These are phyloP conservation scores for Dendrobium chrysotoxum DNA, from an alignment of 106 monocot species.

Conservation along the genomic window DNA sequence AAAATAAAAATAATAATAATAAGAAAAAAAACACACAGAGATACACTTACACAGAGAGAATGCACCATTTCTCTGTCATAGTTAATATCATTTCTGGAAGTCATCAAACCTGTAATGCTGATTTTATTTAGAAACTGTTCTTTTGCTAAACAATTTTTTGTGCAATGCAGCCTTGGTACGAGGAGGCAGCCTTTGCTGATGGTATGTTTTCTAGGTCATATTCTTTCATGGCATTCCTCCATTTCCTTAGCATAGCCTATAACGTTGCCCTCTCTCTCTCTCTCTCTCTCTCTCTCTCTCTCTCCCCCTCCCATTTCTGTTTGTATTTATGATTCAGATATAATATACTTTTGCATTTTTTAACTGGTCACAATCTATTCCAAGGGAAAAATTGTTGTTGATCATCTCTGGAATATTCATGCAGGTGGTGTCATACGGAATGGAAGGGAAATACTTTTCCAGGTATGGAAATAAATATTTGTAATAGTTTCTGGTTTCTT, in stretches of 20 bases:
- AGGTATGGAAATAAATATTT: slow-evolving; percentile 29
- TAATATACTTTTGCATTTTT: not conserved
- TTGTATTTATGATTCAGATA: not conserved
- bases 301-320: no score
- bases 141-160: not conserved
- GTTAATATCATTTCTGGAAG: not conserved
- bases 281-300: no score
- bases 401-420: slow-evolving; percentile 6
- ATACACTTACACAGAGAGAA: not conserved
- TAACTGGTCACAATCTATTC: not conserved
- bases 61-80: not conserved
- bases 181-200: slow-evolving; percentile 1
- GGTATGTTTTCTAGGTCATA: not conserved
- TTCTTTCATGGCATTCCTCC: not conserved
- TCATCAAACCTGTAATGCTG: not conserved
- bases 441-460: slow-evolving; percentile 81
- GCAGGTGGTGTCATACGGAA: slow-evolving; percentile 39
- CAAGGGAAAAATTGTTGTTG: not conserved
- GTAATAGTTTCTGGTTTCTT: not conserved
- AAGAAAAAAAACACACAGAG: not conserved
- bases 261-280: no score
- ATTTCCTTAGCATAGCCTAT: not conserved
- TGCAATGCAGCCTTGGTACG: not conserved
- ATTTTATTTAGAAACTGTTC: not conserved
- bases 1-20: not conserved